These are phyloP conservation scores for Truncatella angustata DNA, from an alignment of 2,329 filamentous ascomycete species.

Conservation along the genomic window DNA sequence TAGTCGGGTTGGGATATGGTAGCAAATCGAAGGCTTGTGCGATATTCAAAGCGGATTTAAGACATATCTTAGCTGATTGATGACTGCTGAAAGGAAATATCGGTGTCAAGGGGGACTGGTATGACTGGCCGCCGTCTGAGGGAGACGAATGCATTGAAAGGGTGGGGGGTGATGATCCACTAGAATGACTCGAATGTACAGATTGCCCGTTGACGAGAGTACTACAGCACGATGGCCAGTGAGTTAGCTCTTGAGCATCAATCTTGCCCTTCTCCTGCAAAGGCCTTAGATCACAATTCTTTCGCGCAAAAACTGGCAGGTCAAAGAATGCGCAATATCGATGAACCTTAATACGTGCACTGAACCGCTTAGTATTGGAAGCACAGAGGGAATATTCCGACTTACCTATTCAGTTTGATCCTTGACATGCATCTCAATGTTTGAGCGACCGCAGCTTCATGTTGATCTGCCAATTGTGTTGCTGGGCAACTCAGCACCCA, in stretches of 20 bases:
- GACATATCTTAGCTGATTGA: constrained; percentile 46
- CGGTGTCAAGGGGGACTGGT: constrained; percentile 12
- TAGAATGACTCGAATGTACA: constrained; percentile 18
- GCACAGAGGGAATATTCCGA: too few species aligned
- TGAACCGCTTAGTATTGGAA: constrained; percentile 19
- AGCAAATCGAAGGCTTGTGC: constrained; percentile 42
- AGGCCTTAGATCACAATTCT: constrained; percentile 46
- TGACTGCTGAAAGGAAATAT: constrained; percentile 43
- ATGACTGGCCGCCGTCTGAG: constrained; percentile 11
- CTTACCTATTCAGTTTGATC: constrained; percentile 49
- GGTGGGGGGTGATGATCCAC: constrained; percentile 26
- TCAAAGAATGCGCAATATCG: constrained; percentile 51
- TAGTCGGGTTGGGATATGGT: constrained; percentile 43
- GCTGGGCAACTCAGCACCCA: constrained; percentile 32
- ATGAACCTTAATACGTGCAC: constrained; percentile 50
- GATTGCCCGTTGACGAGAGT: constrained; percentile 23
- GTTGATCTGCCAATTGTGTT: constrained; percentile 33
- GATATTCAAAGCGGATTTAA: constrained; percentile 47
- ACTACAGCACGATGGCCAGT: constrained; percentile 35
- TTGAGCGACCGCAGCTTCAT: constrained; percentile 40
- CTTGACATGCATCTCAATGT: constrained; percentile 44
- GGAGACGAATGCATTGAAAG: constrained; percentile 27
- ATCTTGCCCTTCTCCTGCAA: constrained; percentile 18
- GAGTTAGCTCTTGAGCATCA: constrained; percentile 26
- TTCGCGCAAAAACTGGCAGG: constrained; percentile 45